Evolutionary conservation across 306 rosid genomes (phyloP), one percentile per base, ranked within the genome.

Genomic region (Vigna mungo): DNA sequence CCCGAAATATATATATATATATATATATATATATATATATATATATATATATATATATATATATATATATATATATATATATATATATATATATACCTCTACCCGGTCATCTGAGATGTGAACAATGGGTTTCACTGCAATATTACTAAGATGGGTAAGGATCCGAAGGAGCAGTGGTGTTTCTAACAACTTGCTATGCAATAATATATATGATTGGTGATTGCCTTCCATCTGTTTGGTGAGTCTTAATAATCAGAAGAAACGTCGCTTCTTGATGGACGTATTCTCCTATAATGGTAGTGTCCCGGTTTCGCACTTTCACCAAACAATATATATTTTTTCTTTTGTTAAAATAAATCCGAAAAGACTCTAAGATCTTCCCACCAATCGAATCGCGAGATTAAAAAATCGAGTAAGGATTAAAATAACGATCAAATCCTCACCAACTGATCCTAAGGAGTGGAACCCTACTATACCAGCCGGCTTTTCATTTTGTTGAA

Each of bases 391-490:
- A 70, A 74, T 60, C 52, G 39, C 5, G 25, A 34, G 84, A 77
- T 44, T 79, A 76, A 68, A 62, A 66, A 68, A 62, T 23, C 17
- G 30, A 21, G 13, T 11, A 56, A 25, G 14, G 46, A 71, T 63
- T 81, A 74, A 66, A 69, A 77, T 53, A 80, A 75, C 30, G 56
- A 65, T 78, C 39, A 82, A 64, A 84, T 76, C 77, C 81, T 61
- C 68, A 80, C 83, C 81, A 58, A 78, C 85, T 71, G 80, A 74
- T 78, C 75, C 84, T 46, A 52, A 58, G 74, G 44, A 52, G 73
- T 74, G 74, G 79, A 79, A 80, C 80, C 89, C 85, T 81, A 84
- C 76, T 69, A 66, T 82, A 79, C 78, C 74, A 48, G 92, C 94
- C 90, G 89, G 92, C 94, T 81, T 80, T 84, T 84, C 75, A 46